These are phyloP conservation scores for Escallonia rubra DNA, from an alignment of 129 eudicot genomes.

Conservation along the genomic window DNA sequence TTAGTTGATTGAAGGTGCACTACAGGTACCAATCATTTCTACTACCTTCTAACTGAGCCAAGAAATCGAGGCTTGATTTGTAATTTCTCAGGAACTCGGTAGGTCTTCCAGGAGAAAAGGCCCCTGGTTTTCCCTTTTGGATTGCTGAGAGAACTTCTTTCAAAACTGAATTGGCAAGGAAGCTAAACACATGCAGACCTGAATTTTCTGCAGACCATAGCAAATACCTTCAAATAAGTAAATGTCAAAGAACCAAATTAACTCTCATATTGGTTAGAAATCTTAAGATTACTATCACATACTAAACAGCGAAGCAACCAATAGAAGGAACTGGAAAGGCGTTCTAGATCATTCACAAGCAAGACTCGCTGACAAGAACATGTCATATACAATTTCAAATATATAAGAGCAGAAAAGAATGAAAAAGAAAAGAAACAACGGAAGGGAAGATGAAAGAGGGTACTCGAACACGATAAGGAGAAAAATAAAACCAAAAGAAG, in stretches of 20 bases:
- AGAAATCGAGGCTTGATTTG: conserved; percentile 74
- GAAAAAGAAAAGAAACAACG: too few species aligned
- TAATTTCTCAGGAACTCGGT: conserved; percentile 81
- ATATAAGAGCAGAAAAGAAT: too few species aligned
- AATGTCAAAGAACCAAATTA: neutral
- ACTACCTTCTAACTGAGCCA: conserved; percentile 85
- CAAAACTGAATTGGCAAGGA: conserved; percentile 92
- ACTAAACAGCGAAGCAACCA: neutral
- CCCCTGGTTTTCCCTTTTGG: conserved; percentile 88
- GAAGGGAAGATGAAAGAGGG: too few species aligned
- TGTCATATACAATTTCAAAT: neutral
- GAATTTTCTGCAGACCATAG: conserved; percentile 72
- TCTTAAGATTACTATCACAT: neutral
- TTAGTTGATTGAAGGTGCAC: neutral
- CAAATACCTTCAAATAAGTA: neutral
- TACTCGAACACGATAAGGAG: too few species aligned
- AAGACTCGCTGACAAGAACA: neutral
- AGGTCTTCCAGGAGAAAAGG: conserved; percentile 98
- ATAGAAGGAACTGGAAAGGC: too few species aligned
- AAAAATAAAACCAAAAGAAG: too few species aligned
- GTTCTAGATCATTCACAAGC: too few species aligned
- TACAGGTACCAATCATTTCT: neutral
- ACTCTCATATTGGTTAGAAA: neutral
- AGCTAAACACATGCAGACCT: conserved; percentile 93
- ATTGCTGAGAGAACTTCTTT: conserved; percentile 85